phyloP scores from a whole-genome alignment of 2,329 filamentous ascomycete genomes.

The Colletotrichum sp. region DNA sequence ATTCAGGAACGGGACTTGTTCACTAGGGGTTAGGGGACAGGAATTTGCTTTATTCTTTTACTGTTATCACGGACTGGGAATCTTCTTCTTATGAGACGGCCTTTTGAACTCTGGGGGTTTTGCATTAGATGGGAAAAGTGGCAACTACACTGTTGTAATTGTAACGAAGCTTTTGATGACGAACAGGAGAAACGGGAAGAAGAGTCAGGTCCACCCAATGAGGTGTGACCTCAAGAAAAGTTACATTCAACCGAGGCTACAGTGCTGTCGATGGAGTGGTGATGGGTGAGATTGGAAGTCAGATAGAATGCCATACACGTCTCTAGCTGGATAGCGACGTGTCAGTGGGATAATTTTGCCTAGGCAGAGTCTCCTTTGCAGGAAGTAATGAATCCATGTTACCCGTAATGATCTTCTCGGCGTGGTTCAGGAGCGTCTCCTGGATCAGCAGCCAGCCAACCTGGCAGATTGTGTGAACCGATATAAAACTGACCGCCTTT shows the following conservation, averaged over 20 bases:
- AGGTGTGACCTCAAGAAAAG: not conserved
- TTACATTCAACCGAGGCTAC: not conserved
- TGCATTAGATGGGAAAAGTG: conserved; percentile 21
- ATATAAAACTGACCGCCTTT: not conserved
- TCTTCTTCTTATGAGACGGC: not conserved
- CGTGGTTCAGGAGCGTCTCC: not conserved
- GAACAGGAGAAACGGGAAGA: not conserved
- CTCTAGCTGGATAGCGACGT: not conserved
- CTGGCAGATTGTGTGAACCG: not conserved
- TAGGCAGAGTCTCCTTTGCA: not conserved
- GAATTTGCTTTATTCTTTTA: not conserved
- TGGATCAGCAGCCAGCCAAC: not conserved
- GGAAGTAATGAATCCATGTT: not conserved
- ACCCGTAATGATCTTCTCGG: not conserved
- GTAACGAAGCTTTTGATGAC: conserved; percentile 22
- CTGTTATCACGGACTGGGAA: not conserved
- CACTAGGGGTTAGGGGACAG: not conserved
- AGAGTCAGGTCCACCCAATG: not conserved
- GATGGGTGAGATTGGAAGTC: not conserved
- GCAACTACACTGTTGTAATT: conserved; percentile 23
- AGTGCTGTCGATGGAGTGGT: not conserved
- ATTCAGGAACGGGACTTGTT: not conserved
- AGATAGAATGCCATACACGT: not conserved
- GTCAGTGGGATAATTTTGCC: not conserved
- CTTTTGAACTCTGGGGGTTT: not conserved